Evolutionary conservation across 2,329 filamentous ascomycete species (phyloP).

Genomic region (Aspergillus ruber): DNA sequence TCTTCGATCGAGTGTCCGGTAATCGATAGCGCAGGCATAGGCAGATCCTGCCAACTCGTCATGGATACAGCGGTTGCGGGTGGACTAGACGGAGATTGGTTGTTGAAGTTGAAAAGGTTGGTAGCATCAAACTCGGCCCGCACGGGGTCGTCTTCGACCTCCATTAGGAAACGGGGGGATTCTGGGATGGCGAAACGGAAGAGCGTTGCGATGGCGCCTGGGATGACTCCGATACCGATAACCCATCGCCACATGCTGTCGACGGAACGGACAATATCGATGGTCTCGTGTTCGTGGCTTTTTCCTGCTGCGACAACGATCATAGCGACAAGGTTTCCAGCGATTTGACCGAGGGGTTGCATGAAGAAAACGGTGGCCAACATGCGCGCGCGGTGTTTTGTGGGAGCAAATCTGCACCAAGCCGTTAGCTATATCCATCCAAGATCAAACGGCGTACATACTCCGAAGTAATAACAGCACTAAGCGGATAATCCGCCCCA

Average conservation of each 20-base stretch:
- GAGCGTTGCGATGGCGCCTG: constrained; percentile 57
- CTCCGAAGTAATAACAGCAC: constrained; percentile 62
- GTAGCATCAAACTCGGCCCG: constrained; percentile 56
- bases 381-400: constrained; percentile 61
- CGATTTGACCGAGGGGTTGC: constrained; percentile 61
- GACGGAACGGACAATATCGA: constrained; percentile 34
- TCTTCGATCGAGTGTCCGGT: constrained; percentile 17
- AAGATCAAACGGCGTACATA: constrained; percentile 33
- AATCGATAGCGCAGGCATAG: constrained; percentile 21
- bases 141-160: constrained; percentile 57
- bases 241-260: constrained; percentile 63
- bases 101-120: constrained; percentile 45
- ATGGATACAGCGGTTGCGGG: constrained; percentile 2
- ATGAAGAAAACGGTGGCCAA: constrained; percentile 62
- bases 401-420: constrained; percentile 45
- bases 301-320: constrained; percentile 32
- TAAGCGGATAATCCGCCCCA: constrained; percentile 63
- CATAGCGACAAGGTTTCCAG: constrained; percentile 57
- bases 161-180: constrained; percentile 58
- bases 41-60: constrained; percentile 15
- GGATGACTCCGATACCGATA: constrained; percentile 59
- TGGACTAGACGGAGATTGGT: constrained; percentile 14
- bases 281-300: constrained; percentile 14
- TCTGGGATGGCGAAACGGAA: constrained; percentile 64
- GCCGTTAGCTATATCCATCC: constrained; percentile 1